phyloP scores from a whole-genome alignment of 1,284 basidiomycete genomes.

The Cutaneotrichosporon sp. region DNA sequence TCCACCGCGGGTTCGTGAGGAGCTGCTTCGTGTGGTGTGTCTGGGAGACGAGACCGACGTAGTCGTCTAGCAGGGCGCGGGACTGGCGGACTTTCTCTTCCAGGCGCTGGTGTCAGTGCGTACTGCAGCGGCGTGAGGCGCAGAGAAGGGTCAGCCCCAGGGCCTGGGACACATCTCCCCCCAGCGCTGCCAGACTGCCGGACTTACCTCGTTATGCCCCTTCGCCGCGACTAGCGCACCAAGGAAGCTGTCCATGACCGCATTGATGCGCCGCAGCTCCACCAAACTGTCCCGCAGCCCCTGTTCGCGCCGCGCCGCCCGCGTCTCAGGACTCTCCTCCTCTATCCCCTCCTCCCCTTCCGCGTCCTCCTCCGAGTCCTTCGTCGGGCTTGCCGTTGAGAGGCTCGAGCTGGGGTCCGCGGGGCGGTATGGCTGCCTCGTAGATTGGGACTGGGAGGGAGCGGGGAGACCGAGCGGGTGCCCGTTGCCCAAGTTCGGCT shows the following conservation, averaged over 20 bases:
- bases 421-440: neutral
- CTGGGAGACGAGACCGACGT: slow-evolving; percentile 44
- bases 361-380: neutral
- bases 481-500: neutral
- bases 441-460: neutral
- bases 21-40: slow-evolving; percentile 43
- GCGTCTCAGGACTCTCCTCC: neutral
- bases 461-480: neutral
- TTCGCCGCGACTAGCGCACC: slow-evolving; percentile 34
- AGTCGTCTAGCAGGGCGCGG: slow-evolving; percentile 40
- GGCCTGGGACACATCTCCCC: neutral
- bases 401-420: neutral
- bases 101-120: slow-evolving; percentile 32
- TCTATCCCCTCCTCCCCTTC: neutral
- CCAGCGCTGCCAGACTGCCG: neutral
- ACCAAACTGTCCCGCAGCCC: slow-evolving; percentile 38
- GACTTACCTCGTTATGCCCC: slow-evolving; percentile 44
- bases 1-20: slow-evolving; percentile 42
- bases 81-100: slow-evolving; percentile 40
- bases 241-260: slow-evolving; percentile 45
- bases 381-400: neutral
- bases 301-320: slow-evolving; percentile 8
- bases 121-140: neutral
- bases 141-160: neutral
- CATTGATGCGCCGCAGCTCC: slow-evolving; percentile 45